Percentiles rank a stretch among this genome's conserved stretches.
phyloP scores from a whole-genome alignment of 163 green algal species.

The Coccomyxa subellipsoidea region DNA sequence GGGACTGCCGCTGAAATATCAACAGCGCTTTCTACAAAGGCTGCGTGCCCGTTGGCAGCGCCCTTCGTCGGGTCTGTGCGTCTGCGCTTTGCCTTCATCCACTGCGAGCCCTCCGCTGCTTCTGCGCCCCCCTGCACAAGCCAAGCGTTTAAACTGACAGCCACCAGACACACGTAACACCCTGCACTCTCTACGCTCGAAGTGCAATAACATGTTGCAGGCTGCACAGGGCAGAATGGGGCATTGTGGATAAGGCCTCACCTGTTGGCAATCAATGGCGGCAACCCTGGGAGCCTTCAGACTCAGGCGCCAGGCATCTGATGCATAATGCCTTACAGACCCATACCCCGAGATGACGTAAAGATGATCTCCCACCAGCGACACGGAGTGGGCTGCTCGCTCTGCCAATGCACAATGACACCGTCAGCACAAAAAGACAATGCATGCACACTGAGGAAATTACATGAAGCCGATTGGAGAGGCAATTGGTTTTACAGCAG shows the following conservation, averaged over 20 bases:
- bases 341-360: background rate
- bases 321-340: background rate
- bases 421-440: background rate
- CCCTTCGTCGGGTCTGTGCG: background rate
- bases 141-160: background rate
- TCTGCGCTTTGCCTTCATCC: background rate
- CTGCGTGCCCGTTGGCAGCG: background rate
- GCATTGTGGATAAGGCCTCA: too few species aligned
- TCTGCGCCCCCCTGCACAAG: background rate
- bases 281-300: background rate
- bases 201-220: too few species aligned
- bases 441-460: background rate
- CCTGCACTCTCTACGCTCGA: too few species aligned
- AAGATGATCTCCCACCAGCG: background rate
- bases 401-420: background rate
- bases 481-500: too few species aligned
- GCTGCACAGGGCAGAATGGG: too few species aligned
- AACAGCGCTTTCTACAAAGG: background rate
- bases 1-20: background rate
- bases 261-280: background rate
- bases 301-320: background rate
- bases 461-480: too few species aligned
- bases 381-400: background rate
- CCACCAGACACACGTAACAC: too few species aligned
- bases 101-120: background rate